These are phyloP conservation scores for Eucalyptus urophylla DNA, from an alignment of 345 rosid genomes.

Conservation along the genomic window DNA sequence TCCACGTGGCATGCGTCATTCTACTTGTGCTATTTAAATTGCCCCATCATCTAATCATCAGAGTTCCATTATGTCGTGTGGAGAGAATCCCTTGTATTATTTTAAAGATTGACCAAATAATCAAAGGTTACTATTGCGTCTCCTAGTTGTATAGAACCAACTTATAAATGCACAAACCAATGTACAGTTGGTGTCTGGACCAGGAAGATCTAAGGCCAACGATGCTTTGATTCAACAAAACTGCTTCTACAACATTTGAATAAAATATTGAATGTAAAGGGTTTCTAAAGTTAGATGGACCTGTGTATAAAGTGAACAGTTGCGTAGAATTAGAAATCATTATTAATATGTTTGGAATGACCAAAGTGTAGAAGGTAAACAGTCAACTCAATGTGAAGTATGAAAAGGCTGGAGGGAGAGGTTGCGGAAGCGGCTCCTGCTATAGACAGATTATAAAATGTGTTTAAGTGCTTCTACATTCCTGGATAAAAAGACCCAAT, in stretches of 20 bases:
- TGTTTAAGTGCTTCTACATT: too few species aligned
- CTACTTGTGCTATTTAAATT: neutral
- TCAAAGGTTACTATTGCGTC: neutral
- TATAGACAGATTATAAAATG: neutral
- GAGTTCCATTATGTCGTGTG: neutral
- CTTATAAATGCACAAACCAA: neutral
- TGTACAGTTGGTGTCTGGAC: neutral
- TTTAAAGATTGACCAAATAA: neutral
- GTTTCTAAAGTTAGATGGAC: neutral
- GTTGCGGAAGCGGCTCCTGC: neutral
- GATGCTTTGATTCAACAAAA: neutral
- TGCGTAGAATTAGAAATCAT: neutral
- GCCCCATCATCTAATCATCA: neutral
- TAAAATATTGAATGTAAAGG: neutral
- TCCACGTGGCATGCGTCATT: neutral
- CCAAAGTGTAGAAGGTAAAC: neutral
- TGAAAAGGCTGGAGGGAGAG: neutral
- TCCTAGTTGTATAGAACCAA: neutral
- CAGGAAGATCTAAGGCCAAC: neutral
- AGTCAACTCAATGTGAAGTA: neutral
- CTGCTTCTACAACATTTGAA: neutral
- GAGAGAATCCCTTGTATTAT: neutral
- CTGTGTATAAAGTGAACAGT: neutral
- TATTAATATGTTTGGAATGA: neutral
- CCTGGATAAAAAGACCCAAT: neutral